Evolutionary conservation across 192 early-diverging fungal species (phyloP), one percentile per base, ranked within the genome.

Genomic region (Coemansia sp.): DNA sequence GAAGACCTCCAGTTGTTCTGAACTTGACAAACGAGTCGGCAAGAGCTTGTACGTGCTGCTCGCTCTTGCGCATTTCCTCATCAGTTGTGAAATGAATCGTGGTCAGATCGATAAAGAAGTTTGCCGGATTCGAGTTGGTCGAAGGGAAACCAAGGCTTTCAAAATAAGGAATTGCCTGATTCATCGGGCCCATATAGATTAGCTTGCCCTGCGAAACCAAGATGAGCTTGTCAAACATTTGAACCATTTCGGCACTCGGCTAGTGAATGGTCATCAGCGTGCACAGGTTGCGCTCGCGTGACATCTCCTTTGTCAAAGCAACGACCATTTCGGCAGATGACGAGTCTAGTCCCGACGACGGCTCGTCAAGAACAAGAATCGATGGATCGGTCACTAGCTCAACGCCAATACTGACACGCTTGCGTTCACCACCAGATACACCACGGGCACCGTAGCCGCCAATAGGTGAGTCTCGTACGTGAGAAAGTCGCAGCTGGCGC

Each of bases 221-320:
- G 18, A 89, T 67, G 0, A 90, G 73, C 38, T 85, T 74, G 67
- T 91, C 87, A 68, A 92, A 91, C 27, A 85, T 60, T 8, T 37
- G 34, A 9, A 84, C 90, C 25, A 89, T 76, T 55, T 90, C 81
- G n/a, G 83, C 83, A n/a, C 84, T 72, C 13, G 91, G 91, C 62
- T 92, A 90, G 66, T 93, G 91, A 57, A 93, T 88, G 11, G 86
- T 88, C 57, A 88, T 84, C 13, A 93, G 62, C 10, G 91, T 78
- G 8, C 89, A 86, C 37, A 82, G 84, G 4, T 78, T 58, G 10
- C 67, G 57, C 24, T 60, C 59, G 45, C 63, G 34, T 10, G 34
- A 37, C 34, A 37, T 37, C 34, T 37, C 34, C 7, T 37, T 37
- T 6, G 34, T 37, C 34, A 37, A 8, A 1, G 34, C 34, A 37